Percentiles rank a stretch among this genome's conserved stretches.
Evolutionary conservation across 176 grass and related monocot genomes (phyloP).

Genomic region (Typha latifolia): DNA sequence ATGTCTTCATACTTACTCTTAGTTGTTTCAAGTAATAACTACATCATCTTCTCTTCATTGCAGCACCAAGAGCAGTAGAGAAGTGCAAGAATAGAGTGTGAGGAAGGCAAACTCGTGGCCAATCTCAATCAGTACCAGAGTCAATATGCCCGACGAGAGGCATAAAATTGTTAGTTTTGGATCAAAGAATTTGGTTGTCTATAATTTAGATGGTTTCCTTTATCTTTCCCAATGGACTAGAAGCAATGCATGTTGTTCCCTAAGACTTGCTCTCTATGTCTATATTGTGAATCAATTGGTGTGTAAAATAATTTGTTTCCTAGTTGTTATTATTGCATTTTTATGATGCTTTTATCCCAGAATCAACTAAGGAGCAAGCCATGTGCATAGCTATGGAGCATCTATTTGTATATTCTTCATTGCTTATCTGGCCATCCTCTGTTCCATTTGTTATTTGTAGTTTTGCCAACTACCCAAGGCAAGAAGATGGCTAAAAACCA

Average conservation of each 20-base stretch:
- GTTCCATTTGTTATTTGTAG: too few relatives aligned
- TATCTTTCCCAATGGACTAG: neutral
- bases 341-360: neutral
- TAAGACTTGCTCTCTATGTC: neutral
- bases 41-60: neutral
- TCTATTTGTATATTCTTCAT: constrained; percentile 4
- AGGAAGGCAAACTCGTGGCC: neutral
- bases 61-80: constrained; percentile 19
- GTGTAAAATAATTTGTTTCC: neutral
- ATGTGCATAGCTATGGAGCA: constrained; percentile 1
- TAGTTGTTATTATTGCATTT: neutral
- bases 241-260: constrained; percentile 1
- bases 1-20: neutral
- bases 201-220: neutral
- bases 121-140: neutral
- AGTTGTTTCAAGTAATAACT: neutral
- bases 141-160: too few relatives aligned
- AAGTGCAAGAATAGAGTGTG: constrained; percentile 18
- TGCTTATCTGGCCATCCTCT: neutral
- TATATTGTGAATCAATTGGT: neutral
- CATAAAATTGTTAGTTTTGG: neutral
- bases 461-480: too few relatives aligned
- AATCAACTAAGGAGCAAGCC: neutral
- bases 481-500: too few relatives aligned
- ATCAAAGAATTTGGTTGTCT: neutral